Evolutionary conservation across 2,329 filamentous ascomycete species (phyloP).

Genomic region (Diaporthe humulicola): DNA sequence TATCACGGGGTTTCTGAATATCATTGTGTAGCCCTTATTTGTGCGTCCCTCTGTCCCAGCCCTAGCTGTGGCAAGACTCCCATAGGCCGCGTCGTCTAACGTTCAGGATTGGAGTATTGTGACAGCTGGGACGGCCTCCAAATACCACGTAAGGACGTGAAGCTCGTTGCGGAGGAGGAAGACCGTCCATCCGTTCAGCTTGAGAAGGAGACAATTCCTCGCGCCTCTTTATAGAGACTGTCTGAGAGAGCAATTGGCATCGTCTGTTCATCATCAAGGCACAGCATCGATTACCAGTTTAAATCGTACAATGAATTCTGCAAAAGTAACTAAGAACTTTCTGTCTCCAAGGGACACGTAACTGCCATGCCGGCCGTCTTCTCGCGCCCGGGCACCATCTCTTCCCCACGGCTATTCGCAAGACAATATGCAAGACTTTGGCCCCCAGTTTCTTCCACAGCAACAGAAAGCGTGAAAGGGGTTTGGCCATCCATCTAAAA

Average conservation of each 20-base stretch:
- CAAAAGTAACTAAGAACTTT: background rate
- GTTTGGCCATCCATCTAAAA: too few species aligned
- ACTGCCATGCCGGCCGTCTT: background rate
- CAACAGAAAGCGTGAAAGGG: background rate
- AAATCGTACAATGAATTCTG: background rate
- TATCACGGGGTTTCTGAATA: background rate
- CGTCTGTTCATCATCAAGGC: background rate
- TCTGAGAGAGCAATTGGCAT: background rate
- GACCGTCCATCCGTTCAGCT: too few species aligned
- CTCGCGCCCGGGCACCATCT: background rate
- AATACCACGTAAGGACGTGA: background rate
- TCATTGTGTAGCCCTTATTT: background rate
- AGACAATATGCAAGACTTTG: background rate
- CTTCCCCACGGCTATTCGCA: background rate
- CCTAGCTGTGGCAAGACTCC: background rate
- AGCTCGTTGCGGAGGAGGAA: accelerated
- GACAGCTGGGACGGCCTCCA: background rate
- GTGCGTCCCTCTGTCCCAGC: background rate
- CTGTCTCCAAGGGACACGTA: background rate
- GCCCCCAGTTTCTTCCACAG: background rate
- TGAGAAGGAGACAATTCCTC: background rate
- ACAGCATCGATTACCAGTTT: accelerated
- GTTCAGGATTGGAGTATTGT: accelerated
- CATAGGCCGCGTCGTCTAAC: background rate
- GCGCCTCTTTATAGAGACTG: background rate